These are phyloP conservation scores for Hysterium pulicare DNA, from an alignment of 2,329 filamentous ascomycete genomes.

Conservation along the genomic window DNA sequence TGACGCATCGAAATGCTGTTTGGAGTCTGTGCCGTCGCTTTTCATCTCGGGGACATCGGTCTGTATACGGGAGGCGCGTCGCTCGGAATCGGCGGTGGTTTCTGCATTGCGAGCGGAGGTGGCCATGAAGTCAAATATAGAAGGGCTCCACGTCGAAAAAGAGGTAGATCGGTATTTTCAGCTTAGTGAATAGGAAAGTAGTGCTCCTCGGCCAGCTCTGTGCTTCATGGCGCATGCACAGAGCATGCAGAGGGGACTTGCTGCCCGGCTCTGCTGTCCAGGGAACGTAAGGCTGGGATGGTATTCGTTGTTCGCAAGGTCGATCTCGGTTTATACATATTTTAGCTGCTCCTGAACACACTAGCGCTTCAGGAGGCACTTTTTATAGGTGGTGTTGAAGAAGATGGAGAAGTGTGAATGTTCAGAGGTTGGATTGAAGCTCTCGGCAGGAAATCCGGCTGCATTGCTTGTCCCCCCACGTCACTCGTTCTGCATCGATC, in stretches of 20 bases:
- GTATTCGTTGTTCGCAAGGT: too few species aligned
- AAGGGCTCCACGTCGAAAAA: too few species aligned
- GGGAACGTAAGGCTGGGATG: not conserved
- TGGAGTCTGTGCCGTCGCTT: conserved; percentile 7
- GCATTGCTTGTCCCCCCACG: not conserved
- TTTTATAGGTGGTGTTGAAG: too few species aligned
- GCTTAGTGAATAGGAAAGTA: not conserved
- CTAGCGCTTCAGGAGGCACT: too few species aligned
- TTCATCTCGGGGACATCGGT: conserved; percentile 17
- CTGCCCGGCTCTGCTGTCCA: conserved; percentile 4
- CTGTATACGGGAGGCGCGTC: conserved; percentile 23
- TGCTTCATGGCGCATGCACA: not conserved
- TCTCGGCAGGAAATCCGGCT: not conserved
- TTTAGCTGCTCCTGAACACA: too few species aligned
- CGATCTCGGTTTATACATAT: too few species aligned
- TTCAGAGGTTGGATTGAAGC: too few species aligned
- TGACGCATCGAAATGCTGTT: conserved; percentile 11
- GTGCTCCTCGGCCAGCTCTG: not conserved
- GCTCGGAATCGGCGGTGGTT: conserved; percentile 23
- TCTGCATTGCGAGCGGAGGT: not conserved
- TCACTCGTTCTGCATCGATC: conserved; percentile 1
- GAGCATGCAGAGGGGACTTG: conserved; percentile 3
- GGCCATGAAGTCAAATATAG: not conserved
- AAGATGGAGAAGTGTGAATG: too few species aligned
- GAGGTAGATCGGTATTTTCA: too few species aligned